Base-by-base conservation (phyloP, 768 basidiomycete genomes). In the Lactarius pseudohatsudake region DNA sequence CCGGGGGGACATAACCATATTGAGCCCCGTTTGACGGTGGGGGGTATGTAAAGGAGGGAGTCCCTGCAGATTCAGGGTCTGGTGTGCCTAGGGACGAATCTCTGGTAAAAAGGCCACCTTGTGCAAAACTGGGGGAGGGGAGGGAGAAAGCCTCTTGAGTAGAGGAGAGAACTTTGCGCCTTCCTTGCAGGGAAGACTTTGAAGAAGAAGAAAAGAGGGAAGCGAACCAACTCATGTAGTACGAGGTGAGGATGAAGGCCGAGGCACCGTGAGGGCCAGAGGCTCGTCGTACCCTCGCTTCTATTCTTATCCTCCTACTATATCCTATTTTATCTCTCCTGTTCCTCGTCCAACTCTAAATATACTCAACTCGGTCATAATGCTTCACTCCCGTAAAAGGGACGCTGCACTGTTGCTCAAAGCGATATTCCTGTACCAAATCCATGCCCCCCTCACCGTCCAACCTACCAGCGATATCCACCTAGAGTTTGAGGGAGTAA, bases 131-230 rank as follows among this genome's bases (percentile, higher is more conserved):
- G 18, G 90, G 90, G 30, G 90, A 90, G 55, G 92, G 91, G 40
- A 96, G 81, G 58, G 91, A 90, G 78, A 96, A 96, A 68, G 94
- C 93, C 75, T 95, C 93, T 74, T 90, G 86, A 7, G 94, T 95
- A 18, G 86, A 86, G 38, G 85, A 85, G 70, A 94, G 84, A 34
- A 90, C 85, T 75, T 82, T 82, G 65, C 86, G 78, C 40, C 81
- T 72, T 68, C 80, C 81, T 72, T 83, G 81, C 30, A 80, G 74
- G 58, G 76, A 76, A 69, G 83, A 81, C 59, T 67, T 65, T 61
- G 81, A 74, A 26, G 83, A 80, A 77, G 53, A 28, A 54, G 83
- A 80, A 77, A 92, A 91, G 64, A 90, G 79, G 70, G 85, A 85
- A 34, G 82, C 77, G 58, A 92, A 78, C 90, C 90, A 92, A 78